phyloP scores from a whole-genome alignment of 2,329 filamentous ascomycete species.

The Teratosphaeria gauchensis region DNA sequence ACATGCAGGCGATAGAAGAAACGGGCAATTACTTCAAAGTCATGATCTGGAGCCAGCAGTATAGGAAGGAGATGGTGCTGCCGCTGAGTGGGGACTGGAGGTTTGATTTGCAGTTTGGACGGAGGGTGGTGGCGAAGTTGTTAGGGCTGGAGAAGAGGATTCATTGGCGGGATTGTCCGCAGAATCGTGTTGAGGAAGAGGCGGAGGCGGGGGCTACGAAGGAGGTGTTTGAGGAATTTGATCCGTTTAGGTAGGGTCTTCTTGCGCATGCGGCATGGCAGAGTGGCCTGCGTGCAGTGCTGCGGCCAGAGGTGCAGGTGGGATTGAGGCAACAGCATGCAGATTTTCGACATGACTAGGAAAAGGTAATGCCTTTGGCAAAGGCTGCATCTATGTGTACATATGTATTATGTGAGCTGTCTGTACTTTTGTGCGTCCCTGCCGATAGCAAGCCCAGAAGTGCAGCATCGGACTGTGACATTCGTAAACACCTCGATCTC shows the following conservation, averaged over 20 bases:
- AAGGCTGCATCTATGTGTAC: too few species aligned
- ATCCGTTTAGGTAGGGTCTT: conserved; percentile 29
- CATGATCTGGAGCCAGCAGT: conserved; percentile 31
- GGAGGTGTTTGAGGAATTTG: conserved; percentile 71
- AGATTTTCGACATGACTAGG: too few species aligned
- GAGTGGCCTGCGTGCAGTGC: too few species aligned
- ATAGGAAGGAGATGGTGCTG: conserved; percentile 56
- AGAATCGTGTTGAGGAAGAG: conserved; percentile 68
- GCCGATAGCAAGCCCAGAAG: too few species aligned
- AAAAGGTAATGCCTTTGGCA: too few species aligned
- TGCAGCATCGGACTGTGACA: too few species aligned
- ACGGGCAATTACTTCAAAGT: conserved; percentile 25
- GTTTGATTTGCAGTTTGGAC: conserved; percentile 86
- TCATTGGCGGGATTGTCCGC: conserved; percentile 76
- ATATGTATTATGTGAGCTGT: too few species aligned
- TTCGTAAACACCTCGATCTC: too few species aligned
- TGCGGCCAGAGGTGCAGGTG: too few species aligned
- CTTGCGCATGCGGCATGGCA: too few species aligned
- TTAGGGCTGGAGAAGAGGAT: conserved; percentile 68
- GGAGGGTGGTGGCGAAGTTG: conserved; percentile 80
- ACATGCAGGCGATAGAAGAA: conserved; percentile 15
- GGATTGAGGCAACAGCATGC: too few species aligned
- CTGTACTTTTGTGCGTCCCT: too few species aligned
- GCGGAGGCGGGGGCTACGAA: conserved; percentile 72
- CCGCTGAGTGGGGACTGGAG: conserved; percentile 65